Evolutionary conservation across 2,329 filamentous ascomycete species (phyloP).

Genomic region (Endothia cerciana): DNA sequence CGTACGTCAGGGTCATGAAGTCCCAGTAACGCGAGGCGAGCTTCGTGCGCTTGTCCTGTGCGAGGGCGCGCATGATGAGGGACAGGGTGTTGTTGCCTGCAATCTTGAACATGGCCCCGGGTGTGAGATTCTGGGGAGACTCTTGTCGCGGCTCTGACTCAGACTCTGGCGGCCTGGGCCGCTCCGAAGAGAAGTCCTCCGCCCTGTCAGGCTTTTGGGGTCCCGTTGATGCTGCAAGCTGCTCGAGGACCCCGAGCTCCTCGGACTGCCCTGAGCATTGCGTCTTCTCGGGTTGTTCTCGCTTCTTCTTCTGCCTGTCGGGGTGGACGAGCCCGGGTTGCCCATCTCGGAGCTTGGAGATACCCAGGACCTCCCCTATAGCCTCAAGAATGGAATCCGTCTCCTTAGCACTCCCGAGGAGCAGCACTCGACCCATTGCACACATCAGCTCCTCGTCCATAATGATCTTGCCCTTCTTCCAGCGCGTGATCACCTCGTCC

Average conservation of each 20-base stretch:
- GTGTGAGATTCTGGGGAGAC: not conserved
- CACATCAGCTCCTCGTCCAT: constrained; percentile 81
- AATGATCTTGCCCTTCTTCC: constrained; percentile 69
- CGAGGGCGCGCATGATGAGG: constrained; percentile 68
- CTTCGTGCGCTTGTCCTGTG: constrained; percentile 61
- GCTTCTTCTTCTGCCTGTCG: constrained; percentile 12
- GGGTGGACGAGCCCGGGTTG: constrained; percentile 16
- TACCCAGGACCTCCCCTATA: constrained; percentile 79
- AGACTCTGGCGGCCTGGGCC: not conserved
- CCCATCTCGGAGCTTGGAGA: constrained; percentile 57
- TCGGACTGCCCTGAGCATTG: not conserved
- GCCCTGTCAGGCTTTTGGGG: not conserved
- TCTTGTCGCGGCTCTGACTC: not conserved
- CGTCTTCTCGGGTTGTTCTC: not conserved
- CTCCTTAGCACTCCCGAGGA: constrained; percentile 66
- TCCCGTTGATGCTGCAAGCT: constrained; percentile 10
- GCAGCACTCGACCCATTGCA: constrained; percentile 79
- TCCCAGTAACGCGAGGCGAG: constrained; percentile 81
- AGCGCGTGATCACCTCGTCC: constrained; percentile 77
- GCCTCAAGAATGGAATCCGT: constrained; percentile 74
- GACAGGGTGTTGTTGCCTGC: constrained; percentile 64
- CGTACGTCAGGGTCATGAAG: constrained; percentile 63
- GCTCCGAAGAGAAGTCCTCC: constrained; percentile 13
- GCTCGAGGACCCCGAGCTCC: constrained; percentile 1
- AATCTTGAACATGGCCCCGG: constrained; percentile 14